phyloP scores from a whole-genome alignment of 2,329 filamentous ascomycete genomes.

The Pseudocercospora pini-densiflorae region DNA sequence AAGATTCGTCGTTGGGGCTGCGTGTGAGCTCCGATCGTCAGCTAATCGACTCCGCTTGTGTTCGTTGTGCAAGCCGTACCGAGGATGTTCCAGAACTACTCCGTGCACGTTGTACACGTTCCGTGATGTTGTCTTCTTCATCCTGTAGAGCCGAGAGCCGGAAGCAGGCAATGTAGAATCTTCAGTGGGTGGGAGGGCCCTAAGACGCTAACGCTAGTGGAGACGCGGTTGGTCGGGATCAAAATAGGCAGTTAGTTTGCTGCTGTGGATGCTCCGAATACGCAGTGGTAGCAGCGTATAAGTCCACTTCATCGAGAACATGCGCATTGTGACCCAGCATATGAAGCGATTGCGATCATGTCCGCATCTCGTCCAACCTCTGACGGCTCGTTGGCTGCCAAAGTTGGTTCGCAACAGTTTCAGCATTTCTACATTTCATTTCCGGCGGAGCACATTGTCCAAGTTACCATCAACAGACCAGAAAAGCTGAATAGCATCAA shows the following conservation, averaged over 20 bases:
- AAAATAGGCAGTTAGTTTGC: neutral
- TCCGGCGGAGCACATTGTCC: constrained; percentile 9
- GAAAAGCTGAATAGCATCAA: constrained; percentile 42
- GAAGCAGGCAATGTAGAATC: neutral
- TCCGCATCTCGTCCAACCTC: neutral
- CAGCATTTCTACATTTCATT: neutral
- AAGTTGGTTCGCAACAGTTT: neutral
- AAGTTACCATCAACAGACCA: constrained; percentile 32
- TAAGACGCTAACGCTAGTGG: neutral
- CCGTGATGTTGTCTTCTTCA: neutral
- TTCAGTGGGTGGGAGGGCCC: neutral
- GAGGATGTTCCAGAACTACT: neutral
- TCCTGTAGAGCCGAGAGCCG: neutral
- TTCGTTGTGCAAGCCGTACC: neutral
- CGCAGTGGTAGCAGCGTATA: neutral
- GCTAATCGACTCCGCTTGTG: neutral
- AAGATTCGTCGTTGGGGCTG: neutral
- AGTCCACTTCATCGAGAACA: neutral
- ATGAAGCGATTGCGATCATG: neutral
- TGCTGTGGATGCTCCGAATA: neutral
- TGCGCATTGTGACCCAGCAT: neutral
- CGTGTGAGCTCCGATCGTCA: neutral
- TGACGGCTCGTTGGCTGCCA: neutral
- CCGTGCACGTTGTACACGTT: neutral
- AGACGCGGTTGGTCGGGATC: neutral